These are phyloP conservation scores for Endocalyx cinctus DNA, from an alignment of 2,329 filamentous ascomycete species.

Conservation along the genomic window DNA sequence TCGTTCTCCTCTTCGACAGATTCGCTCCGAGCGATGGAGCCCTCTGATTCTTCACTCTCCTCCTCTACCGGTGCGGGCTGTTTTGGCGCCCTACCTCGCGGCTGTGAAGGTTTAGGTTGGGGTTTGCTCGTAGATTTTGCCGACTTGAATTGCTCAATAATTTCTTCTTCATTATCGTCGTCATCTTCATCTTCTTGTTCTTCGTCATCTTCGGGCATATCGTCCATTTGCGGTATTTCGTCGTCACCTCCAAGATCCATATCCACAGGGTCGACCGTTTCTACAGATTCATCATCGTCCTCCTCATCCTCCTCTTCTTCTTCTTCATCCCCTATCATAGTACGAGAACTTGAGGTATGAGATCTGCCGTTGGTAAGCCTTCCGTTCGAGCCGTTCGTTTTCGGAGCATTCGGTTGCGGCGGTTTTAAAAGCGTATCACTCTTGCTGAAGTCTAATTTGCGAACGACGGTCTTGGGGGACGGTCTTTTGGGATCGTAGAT, in stretches of 20 bases:
- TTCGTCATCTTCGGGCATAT: slow-evolving; percentile 5
- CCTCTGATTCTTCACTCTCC: slow-evolving; percentile 8
- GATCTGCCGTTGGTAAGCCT: slow-evolving; percentile 14
- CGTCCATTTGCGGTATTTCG: no score
- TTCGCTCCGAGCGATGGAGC: no score
- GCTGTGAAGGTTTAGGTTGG: slow-evolving; percentile 14
- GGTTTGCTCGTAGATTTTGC: slow-evolving; percentile 19
- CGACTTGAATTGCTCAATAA: slow-evolving; percentile 12
- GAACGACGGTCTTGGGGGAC: slow-evolving; percentile 40
- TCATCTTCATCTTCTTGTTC: slow-evolving; percentile 9
- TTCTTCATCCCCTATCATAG: slow-evolving; percentile 21
- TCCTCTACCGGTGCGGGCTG: slow-evolving; percentile 9
- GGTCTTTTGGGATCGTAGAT: slow-evolving; percentile 23
- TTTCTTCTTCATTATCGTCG: slow-evolving; percentile 22
- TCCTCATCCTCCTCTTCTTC: slow-evolving; percentile 20
- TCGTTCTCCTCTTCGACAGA: slow-evolving; percentile 13
- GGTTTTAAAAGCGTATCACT: no score
- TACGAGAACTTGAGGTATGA: slow-evolving; percentile 10
- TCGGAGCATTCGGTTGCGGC: no score
- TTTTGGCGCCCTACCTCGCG: slow-evolving; percentile 23
- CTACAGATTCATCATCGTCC: slow-evolving; percentile 18
- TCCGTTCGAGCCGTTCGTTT: slow-evolving; percentile 20
- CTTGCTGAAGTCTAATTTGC: slow-evolving; percentile 54
- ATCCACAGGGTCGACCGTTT: slow-evolving; percentile 19
- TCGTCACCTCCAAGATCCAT: slow-evolving; percentile 19